Evolutionary conservation across 352 stramenopile genomes (phyloP).

Genomic region (Globisporangium cederbergense): DNA sequence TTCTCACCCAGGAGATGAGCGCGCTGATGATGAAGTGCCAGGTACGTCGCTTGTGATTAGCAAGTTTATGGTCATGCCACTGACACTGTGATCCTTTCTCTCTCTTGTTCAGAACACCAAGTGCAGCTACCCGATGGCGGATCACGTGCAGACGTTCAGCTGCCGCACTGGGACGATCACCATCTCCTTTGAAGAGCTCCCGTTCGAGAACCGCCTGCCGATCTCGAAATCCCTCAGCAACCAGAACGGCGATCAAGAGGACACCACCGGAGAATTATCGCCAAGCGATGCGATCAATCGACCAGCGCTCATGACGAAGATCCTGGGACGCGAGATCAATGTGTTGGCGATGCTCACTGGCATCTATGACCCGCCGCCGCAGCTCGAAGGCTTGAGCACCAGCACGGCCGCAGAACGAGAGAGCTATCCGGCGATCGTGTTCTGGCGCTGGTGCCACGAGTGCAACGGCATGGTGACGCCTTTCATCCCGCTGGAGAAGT

Average conservation of each 20-base stretch:
- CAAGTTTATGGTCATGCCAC: neutral
- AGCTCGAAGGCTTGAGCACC: conserved; percentile 10
- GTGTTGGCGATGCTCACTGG: conserved; percentile 38
- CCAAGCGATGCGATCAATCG: conserved; percentile 15
- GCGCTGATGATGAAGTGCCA: conserved; percentile 70
- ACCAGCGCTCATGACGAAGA: conserved; percentile 22
- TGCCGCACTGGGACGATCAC: conserved; percentile 66
- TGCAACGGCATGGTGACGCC: conserved; percentile 92
- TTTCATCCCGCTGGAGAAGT: conserved; percentile 82
- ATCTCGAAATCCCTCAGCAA: conserved; percentile 31
- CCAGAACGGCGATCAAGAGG: conserved; percentile 28
- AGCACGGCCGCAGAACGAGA: conserved; percentile 25
- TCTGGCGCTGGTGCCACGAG: conserved; percentile 96
- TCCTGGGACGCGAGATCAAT: conserved; percentile 39
- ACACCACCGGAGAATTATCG: conserved; percentile 14
- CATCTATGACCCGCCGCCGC: conserved; percentile 26
- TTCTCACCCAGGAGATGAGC: conserved; percentile 69
- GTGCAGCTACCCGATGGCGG: conserved; percentile 75
- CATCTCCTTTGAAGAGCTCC: conserved; percentile 82
- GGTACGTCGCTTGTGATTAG: conserved; percentile 27
- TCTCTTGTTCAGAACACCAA: conserved; percentile 51
- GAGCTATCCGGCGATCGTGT: conserved; percentile 82
- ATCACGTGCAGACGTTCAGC: conserved; percentile 83
- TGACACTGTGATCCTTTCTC: neutral
- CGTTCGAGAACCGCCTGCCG: conserved; percentile 45